A percentile compares a stretch with the other conserved stretches of the same genome.
Evolutionary conservation across 176 grass and related monocot species (phyloP).

Genomic region (Zoysia japonica): DNA sequence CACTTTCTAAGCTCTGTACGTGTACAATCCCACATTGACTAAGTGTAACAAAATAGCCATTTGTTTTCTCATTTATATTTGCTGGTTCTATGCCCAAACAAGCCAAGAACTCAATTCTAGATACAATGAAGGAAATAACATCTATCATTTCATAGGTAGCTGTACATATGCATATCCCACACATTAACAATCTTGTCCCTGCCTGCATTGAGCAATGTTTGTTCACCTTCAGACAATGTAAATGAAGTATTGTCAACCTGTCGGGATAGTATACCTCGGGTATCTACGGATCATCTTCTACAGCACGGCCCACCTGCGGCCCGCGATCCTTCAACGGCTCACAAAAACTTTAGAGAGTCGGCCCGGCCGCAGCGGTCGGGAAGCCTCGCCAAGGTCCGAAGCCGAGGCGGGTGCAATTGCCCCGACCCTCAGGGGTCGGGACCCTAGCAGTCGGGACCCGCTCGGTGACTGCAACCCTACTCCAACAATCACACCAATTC

Average conservation of each 20-base stretch:
- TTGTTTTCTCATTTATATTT: constrained; percentile 42
- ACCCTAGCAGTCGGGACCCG: no score
- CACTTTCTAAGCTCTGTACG: constrained; percentile 78
- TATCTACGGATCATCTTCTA: no score
- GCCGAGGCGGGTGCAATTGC: no score
- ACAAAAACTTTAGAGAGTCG: no score
- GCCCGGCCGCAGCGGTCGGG: no score
- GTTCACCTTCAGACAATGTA: constrained; percentile 73
- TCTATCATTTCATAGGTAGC: constrained; percentile 93
- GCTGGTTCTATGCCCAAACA: constrained; percentile 46
- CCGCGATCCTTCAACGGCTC: no score
- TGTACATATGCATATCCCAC: constrained; percentile 75
- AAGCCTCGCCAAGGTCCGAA: no score
- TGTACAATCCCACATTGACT: constrained; percentile 78
- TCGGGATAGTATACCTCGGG: no score
- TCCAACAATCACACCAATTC: no score
- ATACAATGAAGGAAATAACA: constrained; percentile 69
- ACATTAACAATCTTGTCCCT: constrained; percentile 90
- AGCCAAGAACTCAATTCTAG: constrained; percentile 51
- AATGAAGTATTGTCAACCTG: constrained; percentile 58
- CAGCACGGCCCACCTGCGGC: no score
- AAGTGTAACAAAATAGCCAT: constrained; percentile 77
- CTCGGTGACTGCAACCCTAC: no score
- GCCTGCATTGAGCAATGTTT: constrained; percentile 79
- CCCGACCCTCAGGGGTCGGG: no score